phyloP scores from a whole-genome alignment of 768 basidiomycete species.

The Brasilioporus rufonigricans region DNA sequence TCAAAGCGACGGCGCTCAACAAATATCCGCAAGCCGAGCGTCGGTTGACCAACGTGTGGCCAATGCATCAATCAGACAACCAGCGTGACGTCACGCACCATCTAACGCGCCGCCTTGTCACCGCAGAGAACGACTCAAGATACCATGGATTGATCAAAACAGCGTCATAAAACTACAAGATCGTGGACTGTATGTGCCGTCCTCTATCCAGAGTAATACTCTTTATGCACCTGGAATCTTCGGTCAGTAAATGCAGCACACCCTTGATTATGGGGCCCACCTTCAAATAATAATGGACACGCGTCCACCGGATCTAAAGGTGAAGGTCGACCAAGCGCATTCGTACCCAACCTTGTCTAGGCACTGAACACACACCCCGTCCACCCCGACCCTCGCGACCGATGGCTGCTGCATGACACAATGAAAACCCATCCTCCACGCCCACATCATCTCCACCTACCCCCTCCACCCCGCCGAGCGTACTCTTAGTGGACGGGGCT shows the following conservation, averaged over 20 bases:
- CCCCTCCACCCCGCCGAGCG: conserved; percentile 64
- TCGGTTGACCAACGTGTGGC: conserved; percentile 2
- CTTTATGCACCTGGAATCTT: conserved; percentile 5
- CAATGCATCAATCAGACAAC: conserved; percentile 6
- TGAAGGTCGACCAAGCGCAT: conserved; percentile 3
- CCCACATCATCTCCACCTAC: conserved; percentile 6
- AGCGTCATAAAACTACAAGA: conserved; percentile 28
- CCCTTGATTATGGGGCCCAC: conserved; percentile 7
- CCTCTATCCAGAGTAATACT: conserved; percentile 14
- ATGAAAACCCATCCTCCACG: background rate
- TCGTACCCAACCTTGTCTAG: conserved; percentile 9
- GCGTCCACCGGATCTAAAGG: conserved; percentile 14
- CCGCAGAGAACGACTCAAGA: background rate
- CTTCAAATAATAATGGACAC: conserved; percentile 18
- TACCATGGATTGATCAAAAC: conserved; percentile 27
- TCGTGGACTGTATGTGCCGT: conserved; percentile 4
- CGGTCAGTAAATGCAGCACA: conserved; percentile 4
- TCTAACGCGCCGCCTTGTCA: conserved; percentile 17
- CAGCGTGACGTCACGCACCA: conserved; percentile 34
- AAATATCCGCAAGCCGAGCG: conserved; percentile 25
- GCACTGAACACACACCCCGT: conserved; percentile 2
- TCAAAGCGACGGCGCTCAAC: conserved; percentile 23
- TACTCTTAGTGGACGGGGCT: conserved; percentile 66
- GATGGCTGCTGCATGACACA: conserved; percentile 7
- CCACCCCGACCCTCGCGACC: conserved; percentile 1